Evolutionary conservation across 345 rosid genomes (phyloP).

Genomic region (Kernera saxatilis): DNA sequence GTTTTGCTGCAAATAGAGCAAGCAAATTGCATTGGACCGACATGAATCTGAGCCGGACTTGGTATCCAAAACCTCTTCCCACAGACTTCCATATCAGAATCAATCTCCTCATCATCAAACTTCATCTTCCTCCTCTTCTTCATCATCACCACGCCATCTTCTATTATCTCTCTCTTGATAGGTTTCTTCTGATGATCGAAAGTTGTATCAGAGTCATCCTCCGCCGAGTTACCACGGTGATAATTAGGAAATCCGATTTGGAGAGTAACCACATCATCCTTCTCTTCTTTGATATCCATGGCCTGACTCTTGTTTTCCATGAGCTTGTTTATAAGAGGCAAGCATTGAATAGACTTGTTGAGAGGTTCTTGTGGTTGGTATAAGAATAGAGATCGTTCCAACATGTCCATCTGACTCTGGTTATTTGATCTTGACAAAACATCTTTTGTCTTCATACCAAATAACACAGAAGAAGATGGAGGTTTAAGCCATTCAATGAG

Average conservation of each 20-base stretch:
- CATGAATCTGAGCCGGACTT: slow-evolving; percentile 86
- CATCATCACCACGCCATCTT: slow-evolving; percentile 18
- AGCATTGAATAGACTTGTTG: slow-evolving; percentile 23
- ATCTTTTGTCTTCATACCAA: slow-evolving; percentile 19
- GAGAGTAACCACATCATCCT: slow-evolving; percentile 25
- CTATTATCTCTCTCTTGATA: slow-evolving; percentile 23
- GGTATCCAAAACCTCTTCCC: slow-evolving; percentile 73
- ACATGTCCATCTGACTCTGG: slow-evolving; percentile 6
- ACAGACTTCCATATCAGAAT: slow-evolving; percentile 20
- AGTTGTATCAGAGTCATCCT: slow-evolving; percentile 27
- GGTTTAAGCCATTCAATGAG: slow-evolving; percentile 31
- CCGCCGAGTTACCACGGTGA: slow-evolving; percentile 22
- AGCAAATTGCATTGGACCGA: slow-evolving; percentile 96
- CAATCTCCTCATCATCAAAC: not conserved
- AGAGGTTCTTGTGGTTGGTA: slow-evolving; percentile 16
- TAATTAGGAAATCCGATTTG: slow-evolving; percentile 30
- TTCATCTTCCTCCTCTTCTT: slow-evolving; percentile 22
- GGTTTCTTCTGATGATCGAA: slow-evolving; percentile 7
- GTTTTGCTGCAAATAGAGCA: slow-evolving; percentile 97
- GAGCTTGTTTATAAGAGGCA: slow-evolving; percentile 37
- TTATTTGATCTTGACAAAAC: slow-evolving; percentile 14
- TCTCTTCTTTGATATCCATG: slow-evolving; percentile 14
- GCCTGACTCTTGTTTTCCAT: slow-evolving; percentile 13
- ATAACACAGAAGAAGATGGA: slow-evolving; percentile 25
- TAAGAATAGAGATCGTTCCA: slow-evolving; percentile 20